Percentiles rank a stretch among this genome's conserved stretches.
Evolutionary conservation across 148 eudicot genomes (phyloP).

Genomic region (Rhododendron griersonianum): DNA sequence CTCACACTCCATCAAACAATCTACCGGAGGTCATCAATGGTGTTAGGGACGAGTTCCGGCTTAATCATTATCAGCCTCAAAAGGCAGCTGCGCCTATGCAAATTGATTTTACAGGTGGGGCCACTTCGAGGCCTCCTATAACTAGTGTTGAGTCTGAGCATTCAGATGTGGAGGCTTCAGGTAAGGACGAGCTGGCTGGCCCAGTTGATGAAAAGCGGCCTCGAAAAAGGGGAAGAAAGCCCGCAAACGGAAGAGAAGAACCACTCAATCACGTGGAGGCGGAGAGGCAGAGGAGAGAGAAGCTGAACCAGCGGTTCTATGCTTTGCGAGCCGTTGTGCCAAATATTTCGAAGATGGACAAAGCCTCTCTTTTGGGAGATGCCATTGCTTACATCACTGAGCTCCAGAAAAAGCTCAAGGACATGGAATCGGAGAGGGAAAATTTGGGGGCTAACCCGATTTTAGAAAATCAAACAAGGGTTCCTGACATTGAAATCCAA

Average conservation of each 20-base stretch:
- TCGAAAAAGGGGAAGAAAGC: slow-evolving; percentile 62
- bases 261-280: slow-evolving; percentile 92
- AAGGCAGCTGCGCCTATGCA: slow-evolving; percentile 48
- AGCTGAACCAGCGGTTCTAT: slow-evolving; percentile 84
- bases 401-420: slow-evolving; percentile 73
- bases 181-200: slow-evolving; percentile 39
- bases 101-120: slow-evolving; percentile 62
- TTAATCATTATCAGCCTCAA: slow-evolving; percentile 37
- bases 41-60: slow-evolving; percentile 37
- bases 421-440: slow-evolving; percentile 63
- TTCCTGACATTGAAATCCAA: slow-evolving; percentile 44
- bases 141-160: slow-evolving; percentile 48
- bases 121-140: slow-evolving; percentile 40
- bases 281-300: slow-evolving; percentile 83
- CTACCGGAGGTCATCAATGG: slow-evolving; percentile 38
- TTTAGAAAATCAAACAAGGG: slow-evolving; percentile 25
- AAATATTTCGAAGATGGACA: slow-evolving; percentile 92
- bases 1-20: slow-evolving; percentile 30
- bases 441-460: slow-evolving; percentile 27
- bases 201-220: slow-evolving; percentile 42
- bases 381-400: slow-evolving; percentile 86
- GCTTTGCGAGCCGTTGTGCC: slow-evolving; percentile 93
- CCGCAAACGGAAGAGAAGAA: slow-evolving; percentile 67
- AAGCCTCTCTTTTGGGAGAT: slow-evolving; percentile 89
- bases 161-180: slow-evolving; percentile 57